Percentiles rank a stretch among this genome's conserved stretches.
Evolutionary conservation across 495 filamentous ascomycete species (phyloP).

Genomic region (Coniosporium apollinis): DNA sequence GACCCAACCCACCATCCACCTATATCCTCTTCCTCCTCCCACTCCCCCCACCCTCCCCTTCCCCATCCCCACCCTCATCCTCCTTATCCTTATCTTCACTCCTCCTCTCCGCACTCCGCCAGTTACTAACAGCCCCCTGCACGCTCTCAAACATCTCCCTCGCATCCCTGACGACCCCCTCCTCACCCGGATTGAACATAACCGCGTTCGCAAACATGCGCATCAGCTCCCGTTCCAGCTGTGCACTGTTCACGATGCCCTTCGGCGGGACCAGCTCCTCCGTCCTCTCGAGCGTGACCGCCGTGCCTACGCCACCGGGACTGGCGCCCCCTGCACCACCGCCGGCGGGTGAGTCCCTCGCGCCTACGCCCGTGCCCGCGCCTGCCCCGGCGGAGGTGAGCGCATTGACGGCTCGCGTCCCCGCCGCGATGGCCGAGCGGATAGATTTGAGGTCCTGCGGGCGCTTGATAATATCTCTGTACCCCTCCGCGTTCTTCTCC

Average conservation of each 20-base stretch:
- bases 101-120: slow-evolving; percentile 39
- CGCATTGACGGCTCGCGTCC: slow-evolving; percentile 53
- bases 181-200: slow-evolving; percentile 89
- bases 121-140: slow-evolving; percentile 41
- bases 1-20: too few species aligned
- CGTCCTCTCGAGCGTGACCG: slow-evolving; percentile 47
- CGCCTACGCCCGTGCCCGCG: slow-evolving; percentile 19
- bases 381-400: slow-evolving; percentile 27
- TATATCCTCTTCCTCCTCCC: slow-evolving; percentile 20
- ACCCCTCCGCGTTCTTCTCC: slow-evolving; percentile 73
- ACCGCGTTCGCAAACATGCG: slow-evolving; percentile 95
- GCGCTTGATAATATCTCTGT: slow-evolving; percentile 67
- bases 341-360: slow-evolving; percentile 30
- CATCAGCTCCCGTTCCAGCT: slow-evolving; percentile 89
- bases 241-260: slow-evolving; percentile 83
- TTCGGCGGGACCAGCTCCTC: slow-evolving; percentile 69
- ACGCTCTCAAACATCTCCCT: slow-evolving; percentile 70
- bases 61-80: slow-evolving; percentile 7
- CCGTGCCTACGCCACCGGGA: slow-evolving; percentile 28
- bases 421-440: slow-evolving; percentile 57
- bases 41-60: slow-evolving; percentile 17
- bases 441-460: slow-evolving; percentile 85
- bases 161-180: slow-evolving; percentile 66
- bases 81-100: slow-evolving; percentile 13
- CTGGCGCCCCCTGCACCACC: slow-evolving; percentile 31